Conservation (phyloP, 495 filamentous ascomycete genomes). For the Friedmanniomyces endolithicus region DNA sequence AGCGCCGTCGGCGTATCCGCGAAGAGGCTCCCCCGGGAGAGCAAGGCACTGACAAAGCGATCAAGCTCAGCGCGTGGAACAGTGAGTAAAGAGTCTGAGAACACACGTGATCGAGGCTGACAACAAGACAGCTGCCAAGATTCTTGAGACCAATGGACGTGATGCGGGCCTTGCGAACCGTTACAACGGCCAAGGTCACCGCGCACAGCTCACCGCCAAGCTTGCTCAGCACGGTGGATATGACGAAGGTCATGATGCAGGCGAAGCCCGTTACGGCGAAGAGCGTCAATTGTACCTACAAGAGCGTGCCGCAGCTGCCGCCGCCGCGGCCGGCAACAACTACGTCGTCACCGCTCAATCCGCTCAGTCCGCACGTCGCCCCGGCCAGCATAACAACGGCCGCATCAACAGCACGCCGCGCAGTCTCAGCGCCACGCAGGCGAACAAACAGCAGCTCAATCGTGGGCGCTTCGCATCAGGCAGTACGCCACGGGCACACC, state of each 20-base stretch:
- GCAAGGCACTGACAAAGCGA: background rate
- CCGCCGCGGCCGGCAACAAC: background rate
- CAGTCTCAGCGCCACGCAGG: background rate
- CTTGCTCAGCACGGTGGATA: background rate
- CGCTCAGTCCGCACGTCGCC: background rate
- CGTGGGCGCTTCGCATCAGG: background rate
- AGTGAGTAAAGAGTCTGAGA: background rate
- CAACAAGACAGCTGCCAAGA: background rate
- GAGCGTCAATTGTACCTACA: constrained; percentile 1
- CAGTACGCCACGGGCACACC: background rate
- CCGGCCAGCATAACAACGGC: background rate
- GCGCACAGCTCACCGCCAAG: background rate
- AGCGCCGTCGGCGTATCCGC: background rate
- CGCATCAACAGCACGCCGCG: background rate
- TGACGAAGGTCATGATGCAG: background rate
- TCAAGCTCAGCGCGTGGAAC: constrained; percentile 6
- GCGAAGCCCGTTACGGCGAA: constrained; percentile 2
- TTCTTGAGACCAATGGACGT: background rate
- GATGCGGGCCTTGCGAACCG: background rate
- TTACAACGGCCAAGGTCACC: constrained; percentile 14
- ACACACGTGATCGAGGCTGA: background rate
- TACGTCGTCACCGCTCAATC: background rate
- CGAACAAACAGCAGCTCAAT: background rate
- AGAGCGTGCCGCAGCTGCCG: background rate
- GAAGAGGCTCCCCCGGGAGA: background rate